phyloP scores from a whole-genome alignment of 176 grass and related monocot genomes.

The Oryza longistaminata region DNA sequence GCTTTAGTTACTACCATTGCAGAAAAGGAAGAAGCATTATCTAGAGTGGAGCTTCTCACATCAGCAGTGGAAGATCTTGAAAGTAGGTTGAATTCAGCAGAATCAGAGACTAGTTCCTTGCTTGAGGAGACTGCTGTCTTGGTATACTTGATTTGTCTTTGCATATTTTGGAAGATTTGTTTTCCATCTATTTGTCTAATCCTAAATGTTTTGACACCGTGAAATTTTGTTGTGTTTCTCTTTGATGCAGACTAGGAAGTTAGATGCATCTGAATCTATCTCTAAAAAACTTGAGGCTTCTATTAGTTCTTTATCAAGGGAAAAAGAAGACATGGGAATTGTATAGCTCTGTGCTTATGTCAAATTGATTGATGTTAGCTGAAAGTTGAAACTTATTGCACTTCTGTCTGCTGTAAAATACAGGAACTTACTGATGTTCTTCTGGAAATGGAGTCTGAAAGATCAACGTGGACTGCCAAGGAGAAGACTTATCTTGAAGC shows the following conservation, averaged over 20 bases:
- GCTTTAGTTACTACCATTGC: slow-evolving; percentile 48
- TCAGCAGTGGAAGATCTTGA: slow-evolving; percentile 59
- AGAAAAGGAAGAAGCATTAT: slow-evolving; percentile 74
- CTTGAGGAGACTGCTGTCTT: slow-evolving; percentile 50
- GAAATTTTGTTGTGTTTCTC: neutral
- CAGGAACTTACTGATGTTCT: slow-evolving; percentile 94
- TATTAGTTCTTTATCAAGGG: slow-evolving; percentile 55
- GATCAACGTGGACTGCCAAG: slow-evolving; percentile 58
- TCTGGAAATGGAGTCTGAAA: slow-evolving; percentile 83
- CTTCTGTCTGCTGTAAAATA: slow-evolving; percentile 42
- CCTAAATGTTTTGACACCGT: neutral
- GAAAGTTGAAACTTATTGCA: slow-evolving; percentile 12
- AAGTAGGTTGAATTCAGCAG: slow-evolving; percentile 49
- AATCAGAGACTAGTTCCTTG: slow-evolving; percentile 60
- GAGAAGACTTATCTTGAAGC: slow-evolving; percentile 60
- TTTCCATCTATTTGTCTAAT: neutral
- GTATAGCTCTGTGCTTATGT: slow-evolving; percentile 47
- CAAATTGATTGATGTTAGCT: neutral
- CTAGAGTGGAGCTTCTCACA: slow-evolving; percentile 60
- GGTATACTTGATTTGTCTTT: slow-evolving; percentile 52
- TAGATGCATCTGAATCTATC: slow-evolving; percentile 55
- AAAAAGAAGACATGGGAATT: slow-evolving; percentile 90
- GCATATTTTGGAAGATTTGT: slow-evolving; percentile 12
- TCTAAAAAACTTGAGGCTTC: slow-evolving; percentile 53
- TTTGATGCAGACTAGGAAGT: slow-evolving; percentile 54